Base-by-base conservation (phyloP, 805 yeast genomes). In the Cyberlindnera samutprakarnensis region DNA sequence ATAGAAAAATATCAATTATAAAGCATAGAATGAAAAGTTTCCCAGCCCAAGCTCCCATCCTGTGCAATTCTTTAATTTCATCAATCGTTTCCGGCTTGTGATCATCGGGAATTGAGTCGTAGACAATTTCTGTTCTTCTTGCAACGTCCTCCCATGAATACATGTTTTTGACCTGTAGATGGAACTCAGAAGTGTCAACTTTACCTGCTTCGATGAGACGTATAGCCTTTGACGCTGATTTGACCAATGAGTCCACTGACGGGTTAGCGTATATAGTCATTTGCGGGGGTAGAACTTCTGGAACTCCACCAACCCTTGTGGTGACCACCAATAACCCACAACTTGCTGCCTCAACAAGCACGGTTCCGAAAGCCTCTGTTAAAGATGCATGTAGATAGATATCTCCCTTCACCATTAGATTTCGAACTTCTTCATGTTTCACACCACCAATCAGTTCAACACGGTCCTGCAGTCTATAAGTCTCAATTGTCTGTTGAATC, bases 341-440 rank as follows among this genome's bases (percentile, higher is more conserved):
- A 1, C 95, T 81, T 0, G 96, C 98, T 0, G 99, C 99, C 53
- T 92, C 99, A 0, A 92, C 95, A 9, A 92, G 61, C 0, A 86
- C 97, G 0, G 98, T 92, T 3, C 99, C 99, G 59, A 92, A 92
- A 0, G 97, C 98, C 54, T 92, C 99, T 0, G 97, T 92, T 25
- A 92, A 64, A 1, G 96, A 78, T 0, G 98, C 88, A 56, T 92
- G 97, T 18, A 92, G 57, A 53, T 88, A 92, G 9, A 92, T 90
- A 47, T 92, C 94, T 14, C 98, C 99, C 41, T 76, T 72, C 6
- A 87, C 76, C 95, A 92, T 85, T 10, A 90, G 83, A 44, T 88
- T 86, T 30, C 97, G 64, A 7, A 92, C 98, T 44, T 82, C 78
- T 53, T 92, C 97, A 53, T 92, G 99, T 25, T 81, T 74, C 1